A percentile compares a stretch with the other conserved stretches of the same genome.
phyloP scores from a whole-genome alignment of 116 monocot genomes.

The Trichopus zeylanicus region DNA sequence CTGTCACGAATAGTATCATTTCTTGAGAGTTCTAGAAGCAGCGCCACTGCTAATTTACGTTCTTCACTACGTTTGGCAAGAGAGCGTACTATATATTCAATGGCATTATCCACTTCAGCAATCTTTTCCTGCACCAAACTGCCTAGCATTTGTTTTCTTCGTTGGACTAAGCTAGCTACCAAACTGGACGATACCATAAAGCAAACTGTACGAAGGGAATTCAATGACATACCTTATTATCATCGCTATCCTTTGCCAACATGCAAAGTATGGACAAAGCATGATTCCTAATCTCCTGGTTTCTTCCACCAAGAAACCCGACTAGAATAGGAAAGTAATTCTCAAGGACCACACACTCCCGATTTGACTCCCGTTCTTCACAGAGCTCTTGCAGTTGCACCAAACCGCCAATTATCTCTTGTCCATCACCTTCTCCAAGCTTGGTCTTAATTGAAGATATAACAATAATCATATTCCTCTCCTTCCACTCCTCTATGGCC shows the following conservation, averaged over 20 bases:
- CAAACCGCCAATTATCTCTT: constrained; percentile 13
- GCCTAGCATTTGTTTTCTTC: background rate
- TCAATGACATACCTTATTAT: constrained; percentile 13
- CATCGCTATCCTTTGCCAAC: constrained; percentile 20
- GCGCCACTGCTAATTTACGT: constrained; percentile 21
- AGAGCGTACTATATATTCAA: constrained; percentile 17
- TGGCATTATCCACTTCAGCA: constrained; percentile 24
- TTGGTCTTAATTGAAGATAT: constrained; percentile 18
- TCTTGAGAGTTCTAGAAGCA: constrained; percentile 25
- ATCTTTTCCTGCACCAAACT: constrained; percentile 20
- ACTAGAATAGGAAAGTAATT: constrained; percentile 23
- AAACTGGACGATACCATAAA: background rate
- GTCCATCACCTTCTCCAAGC: constrained; percentile 4
- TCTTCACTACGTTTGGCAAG: constrained; percentile 22
- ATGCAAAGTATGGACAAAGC: constrained; percentile 9
- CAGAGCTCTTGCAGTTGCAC: constrained; percentile 14
- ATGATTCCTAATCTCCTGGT: constrained; percentile 6
- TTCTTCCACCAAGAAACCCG: constrained; percentile 17
- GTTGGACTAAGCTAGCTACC: background rate
- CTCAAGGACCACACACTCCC: constrained; percentile 29
- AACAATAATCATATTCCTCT: constrained; percentile 25
- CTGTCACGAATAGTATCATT: constrained; percentile 5
- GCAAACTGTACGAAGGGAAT: background rate
- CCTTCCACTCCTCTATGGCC: constrained; percentile 36
- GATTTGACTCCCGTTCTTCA: constrained; percentile 11